Evolutionary conservation across 129 eudicot species (phyloP), one percentile per base, ranked within the genome.

Genomic region (Sambucus nigra): DNA sequence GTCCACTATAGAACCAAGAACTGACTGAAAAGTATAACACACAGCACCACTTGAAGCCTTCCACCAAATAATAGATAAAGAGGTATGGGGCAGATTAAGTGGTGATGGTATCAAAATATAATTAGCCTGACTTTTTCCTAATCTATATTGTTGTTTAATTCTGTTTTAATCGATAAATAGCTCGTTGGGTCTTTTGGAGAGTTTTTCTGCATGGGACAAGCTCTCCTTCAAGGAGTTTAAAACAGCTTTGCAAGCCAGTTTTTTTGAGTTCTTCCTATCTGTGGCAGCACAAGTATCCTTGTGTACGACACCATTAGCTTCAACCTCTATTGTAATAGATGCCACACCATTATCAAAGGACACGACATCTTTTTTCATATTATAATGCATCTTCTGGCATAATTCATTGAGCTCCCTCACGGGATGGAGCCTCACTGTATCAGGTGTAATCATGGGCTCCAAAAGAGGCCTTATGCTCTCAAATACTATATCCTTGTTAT

Each of bases 381-480:
- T 57, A 17, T 2, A 82, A 17, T 73, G 68, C 18, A 74, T 45
- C 64, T 65, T 82, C 7, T 59, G 72, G 59, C 86, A 74, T 1
- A 91, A 2, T 12, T 76, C 76, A n/a, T 64, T 38, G 5, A 85
- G 69, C 25, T 91, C 99, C 13, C 65, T 74, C 1, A 64, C 72
- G 0, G 99, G 95, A 25, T 86, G 84, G 15, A 74, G 63, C 63
- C 55, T 91, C 48, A 91, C 0, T 0, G 95, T 82, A 60, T 76
- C 82, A 0, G 87, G 95, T 0, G 99, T 79, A 54, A 85, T 55
- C 64, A 86, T 20, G 0, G 95, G 99, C 67, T 86, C 99, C 14
- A 91, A 74, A 20, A 85, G 82, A 17, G 95, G 99, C 51, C 76
- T 52, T 53, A 91, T 79, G 28, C 95, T 64, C n/a, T 41, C 20